Base-by-base conservation (phyloP, 495 filamentous ascomycete genomes). In the Trichoderma orchidacearum region DNA sequence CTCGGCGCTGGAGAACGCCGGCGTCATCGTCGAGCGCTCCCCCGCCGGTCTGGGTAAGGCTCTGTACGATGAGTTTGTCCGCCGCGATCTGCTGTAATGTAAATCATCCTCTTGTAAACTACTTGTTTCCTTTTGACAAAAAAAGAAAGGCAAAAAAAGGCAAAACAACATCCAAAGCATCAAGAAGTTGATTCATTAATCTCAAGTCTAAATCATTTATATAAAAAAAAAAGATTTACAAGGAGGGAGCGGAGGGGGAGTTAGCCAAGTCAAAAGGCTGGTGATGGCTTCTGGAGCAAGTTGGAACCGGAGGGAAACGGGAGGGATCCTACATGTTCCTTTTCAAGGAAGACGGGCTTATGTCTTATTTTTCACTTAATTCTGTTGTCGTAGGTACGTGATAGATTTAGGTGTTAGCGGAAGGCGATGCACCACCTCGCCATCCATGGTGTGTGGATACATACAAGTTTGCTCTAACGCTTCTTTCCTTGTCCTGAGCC, bases 1-100 rank as follows among this genome's bases (percentile, higher is more conserved):
- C 72, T 73, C 81, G 63, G 93, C 93, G 57, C 82, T 99, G 31
- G 87, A 97, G 75, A 80, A 80, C 61, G 94, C 94, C 54, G 93
- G 93, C 68, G 93, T 96, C 58, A 79, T 96, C 65, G 93, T 99
- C 35, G 93, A 97, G 83, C 82, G 93, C 67, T 95, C 89, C 67
- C 93, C 93, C 62, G 93, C 93, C 60, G 67, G 78, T 53, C 79
- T 99, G 55, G 93, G 93, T 61, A 95, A 95, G 81, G 84, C 89
- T 54, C 76, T 99, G 67, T 86, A 90, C 64, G 86, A 85, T 52
- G 88, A 97, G 75, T 99, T 99, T 70, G 87, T 97, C 65, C 87
- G 94, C 78, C 80, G 87, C 65, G 93, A 99, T 74, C 76, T 99
- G 67, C 82, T 99, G 72, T 99, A 85, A 80, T 51, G 32, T 2